Evolutionary conservation across 202 grass and related monocot species (phyloP).

Genomic region (Musa balbisiana): DNA sequence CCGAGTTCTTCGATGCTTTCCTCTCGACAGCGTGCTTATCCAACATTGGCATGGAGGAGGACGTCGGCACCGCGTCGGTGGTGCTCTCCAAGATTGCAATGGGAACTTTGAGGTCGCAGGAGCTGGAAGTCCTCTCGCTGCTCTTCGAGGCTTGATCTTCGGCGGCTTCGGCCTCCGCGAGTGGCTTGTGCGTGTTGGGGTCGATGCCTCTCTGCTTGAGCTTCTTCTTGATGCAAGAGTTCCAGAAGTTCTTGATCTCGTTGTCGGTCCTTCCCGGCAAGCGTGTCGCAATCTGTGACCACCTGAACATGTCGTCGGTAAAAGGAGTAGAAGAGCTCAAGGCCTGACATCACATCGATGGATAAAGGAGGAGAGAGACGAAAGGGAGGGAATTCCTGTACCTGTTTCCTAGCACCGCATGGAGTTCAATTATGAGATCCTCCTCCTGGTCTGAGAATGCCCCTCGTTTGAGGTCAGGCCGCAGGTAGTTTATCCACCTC

Average conservation of each 20-base stretch:
- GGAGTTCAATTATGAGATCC: conserved; percentile 55
- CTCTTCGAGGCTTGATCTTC: neutral
- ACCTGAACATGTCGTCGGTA: conserved; percentile 17
- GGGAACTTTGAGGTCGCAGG: neutral
- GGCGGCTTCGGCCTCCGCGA: neutral
- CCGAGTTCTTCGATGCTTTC: neutral
- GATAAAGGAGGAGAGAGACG: neutral
- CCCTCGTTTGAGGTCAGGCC: conserved; percentile 60
- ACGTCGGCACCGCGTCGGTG: too few relatives aligned
- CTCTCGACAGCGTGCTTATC: neutral
- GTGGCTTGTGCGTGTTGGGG: conserved; percentile 48
- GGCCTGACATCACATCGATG: neutral
- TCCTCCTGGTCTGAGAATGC: conserved; percentile 61
- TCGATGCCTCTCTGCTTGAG: conserved; percentile 52
- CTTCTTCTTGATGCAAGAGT: conserved; percentile 74
- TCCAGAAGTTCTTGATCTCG: conserved; percentile 69
- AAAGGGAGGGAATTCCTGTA: neutral
- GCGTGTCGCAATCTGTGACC: conserved; percentile 56
- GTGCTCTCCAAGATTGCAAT: too few relatives aligned
- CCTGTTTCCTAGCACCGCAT: conserved; percentile 58
- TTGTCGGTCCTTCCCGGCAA: conserved; percentile 60
- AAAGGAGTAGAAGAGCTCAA: neutral
- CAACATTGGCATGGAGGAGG: neutral
- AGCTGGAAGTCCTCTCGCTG: neutral
- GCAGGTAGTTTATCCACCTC: conserved; percentile 63